Conservation (phyloP, 2,329 filamentous ascomycete species). For the Stemphylium vesicarium region DNA sequence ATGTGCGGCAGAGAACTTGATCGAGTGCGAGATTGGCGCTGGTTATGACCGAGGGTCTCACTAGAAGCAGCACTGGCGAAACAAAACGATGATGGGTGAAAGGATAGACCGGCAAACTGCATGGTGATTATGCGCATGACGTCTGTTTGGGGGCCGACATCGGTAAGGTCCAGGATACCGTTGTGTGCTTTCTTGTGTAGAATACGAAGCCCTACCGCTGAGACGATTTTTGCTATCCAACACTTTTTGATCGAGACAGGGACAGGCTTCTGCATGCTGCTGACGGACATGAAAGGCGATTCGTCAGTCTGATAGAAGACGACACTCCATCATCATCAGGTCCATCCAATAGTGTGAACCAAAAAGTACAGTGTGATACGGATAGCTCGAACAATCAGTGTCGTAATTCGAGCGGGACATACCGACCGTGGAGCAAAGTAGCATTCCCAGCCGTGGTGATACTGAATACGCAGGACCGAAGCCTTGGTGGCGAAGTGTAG, state of each 20-base stretch:
- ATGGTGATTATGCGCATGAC: not conserved
- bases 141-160: not conserved
- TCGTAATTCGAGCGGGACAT: too few relatives aligned
- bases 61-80: constrained; percentile 9
- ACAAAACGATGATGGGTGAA: not conserved
- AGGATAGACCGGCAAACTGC: constrained; percentile 5
- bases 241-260: not conserved
- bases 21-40: not conserved
- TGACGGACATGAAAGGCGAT: not conserved
- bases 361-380: not conserved
- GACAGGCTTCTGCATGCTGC: not conserved
- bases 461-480: too few relatives aligned
- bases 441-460: too few relatives aligned
- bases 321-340: not conserved
- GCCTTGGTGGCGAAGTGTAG: too few relatives aligned
- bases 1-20: constrained; percentile 4
- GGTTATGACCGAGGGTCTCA: not conserved
- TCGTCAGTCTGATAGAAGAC: not conserved
- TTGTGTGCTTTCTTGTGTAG: not conserved
- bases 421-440: too few relatives aligned
- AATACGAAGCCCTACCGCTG: not conserved
- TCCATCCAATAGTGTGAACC: not conserved
- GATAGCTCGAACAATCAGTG: not conserved
- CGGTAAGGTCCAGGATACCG: not conserved
- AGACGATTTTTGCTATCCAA: not conserved